Conservation (phyloP, 768 basidiomycete species). For the Collybia sordida region DNA sequence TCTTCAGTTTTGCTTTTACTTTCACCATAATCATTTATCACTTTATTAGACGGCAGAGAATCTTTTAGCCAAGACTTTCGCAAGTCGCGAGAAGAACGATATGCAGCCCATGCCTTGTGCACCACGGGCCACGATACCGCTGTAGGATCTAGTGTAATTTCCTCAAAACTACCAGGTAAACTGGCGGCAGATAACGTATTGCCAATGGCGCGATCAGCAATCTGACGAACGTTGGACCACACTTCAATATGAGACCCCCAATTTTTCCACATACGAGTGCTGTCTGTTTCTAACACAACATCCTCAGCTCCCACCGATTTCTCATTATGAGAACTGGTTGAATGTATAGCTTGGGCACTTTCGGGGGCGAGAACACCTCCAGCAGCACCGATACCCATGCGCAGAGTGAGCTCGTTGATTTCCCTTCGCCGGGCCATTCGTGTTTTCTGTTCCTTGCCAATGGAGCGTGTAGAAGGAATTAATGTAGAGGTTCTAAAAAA, state of each 20-base stretch:
- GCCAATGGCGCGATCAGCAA: conserved; percentile 78
- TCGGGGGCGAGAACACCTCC: conserved; percentile 61
- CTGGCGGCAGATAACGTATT: conserved; percentile 46
- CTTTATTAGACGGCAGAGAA: conserved; percentile 28
- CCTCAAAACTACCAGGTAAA: conserved; percentile 24
- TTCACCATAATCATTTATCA: conserved; percentile 24
- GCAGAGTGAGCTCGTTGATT: conserved; percentile 78
- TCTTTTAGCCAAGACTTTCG: conserved; percentile 66
- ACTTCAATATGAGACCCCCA: conserved; percentile 72
- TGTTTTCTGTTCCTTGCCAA: conserved; percentile 49
- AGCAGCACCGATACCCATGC: conserved; percentile 78
- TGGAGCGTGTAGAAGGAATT: conserved; percentile 61
- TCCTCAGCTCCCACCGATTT: conserved; percentile 4
- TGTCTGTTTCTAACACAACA: conserved; percentile 5
- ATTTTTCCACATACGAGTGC: conserved; percentile 48
- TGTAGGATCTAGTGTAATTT: conserved; percentile 52
- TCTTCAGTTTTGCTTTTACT: conserved; percentile 36
- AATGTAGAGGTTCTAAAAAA: conserved; percentile 72
- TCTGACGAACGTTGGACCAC: conserved; percentile 69
- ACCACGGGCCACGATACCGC: conserved; percentile 68
- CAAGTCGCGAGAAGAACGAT: conserved; percentile 45
- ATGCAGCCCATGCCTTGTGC: conserved; percentile 62
- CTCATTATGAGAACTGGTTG: background rate
- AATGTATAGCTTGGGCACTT: conserved; percentile 24
- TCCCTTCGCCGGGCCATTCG: conserved; percentile 67